Evolutionary conservation across 768 basidiomycete species (phyloP), one percentile per base, ranked within the genome.

Genomic region (Ramaria rubella): DNA sequence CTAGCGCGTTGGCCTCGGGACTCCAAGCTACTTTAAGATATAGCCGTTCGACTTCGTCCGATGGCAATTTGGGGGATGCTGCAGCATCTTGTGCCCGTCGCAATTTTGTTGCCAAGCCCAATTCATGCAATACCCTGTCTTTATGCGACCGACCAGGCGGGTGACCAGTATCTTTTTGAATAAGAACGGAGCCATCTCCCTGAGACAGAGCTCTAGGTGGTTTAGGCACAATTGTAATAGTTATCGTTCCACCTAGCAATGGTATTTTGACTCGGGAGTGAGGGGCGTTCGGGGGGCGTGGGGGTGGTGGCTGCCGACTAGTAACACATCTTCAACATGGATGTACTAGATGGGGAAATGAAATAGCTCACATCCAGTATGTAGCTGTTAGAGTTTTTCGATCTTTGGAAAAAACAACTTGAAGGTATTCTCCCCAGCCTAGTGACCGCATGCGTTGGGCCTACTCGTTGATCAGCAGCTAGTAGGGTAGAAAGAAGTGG

Each of bases 401-500:
- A 62, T 85, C 78, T 29, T 79, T 75, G 21, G 77, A 78, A 75
- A 94, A 82, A 40, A 84, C 79, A 14, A 94, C 80, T 4, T 76
- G 76, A 30, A 96, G 68, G 63, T 81, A 85, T 12, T 91, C 82
- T 0, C 79, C 83, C 91, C 91, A 94, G n/a, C 91, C 91, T 3
- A 92, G 74, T n/a, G 81, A 81, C 48, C 87, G 77, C 79, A 93
- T 82, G 26, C 90, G 77, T 65, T 83, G 73, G 1, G 86, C 89
- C 87, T 74, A 44, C 24, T 42, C 63, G 52, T 51, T 29, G 7
- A 52, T 46, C 31, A 51, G 46, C 8, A 24, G 5, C 46, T 26
- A 9, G 19, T 27, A 26, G 30, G 24, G 30, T 15, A 23, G 0
- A 9, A 55, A 11, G 12, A 19, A 40, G 11, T 44, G 17, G 7